Percentiles rank a stretch among this genome's conserved stretches.
Evolutionary conservation across 306 rosid species (phyloP).

Genomic region (Begonia fuchsioides): DNA sequence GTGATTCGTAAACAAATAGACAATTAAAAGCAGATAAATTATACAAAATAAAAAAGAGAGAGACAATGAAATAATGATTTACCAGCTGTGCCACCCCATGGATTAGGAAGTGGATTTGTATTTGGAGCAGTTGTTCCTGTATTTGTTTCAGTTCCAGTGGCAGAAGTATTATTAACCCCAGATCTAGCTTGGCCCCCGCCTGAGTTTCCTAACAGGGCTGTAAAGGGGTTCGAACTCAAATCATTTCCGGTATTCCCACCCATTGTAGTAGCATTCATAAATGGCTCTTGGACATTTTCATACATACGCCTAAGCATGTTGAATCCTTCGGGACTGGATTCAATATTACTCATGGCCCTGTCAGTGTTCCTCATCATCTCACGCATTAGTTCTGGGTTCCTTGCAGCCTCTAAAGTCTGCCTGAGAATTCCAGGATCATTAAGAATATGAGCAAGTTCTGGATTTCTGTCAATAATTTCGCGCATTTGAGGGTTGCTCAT

Average conservation of each 20-base stretch:
- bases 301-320: constrained; percentile 93
- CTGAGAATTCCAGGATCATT: constrained; percentile 79
- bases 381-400: constrained; percentile 89
- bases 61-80: constrained; percentile 15
- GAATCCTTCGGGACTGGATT: constrained; percentile 82
- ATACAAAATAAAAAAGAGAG: neutral
- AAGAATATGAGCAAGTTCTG: constrained; percentile 70
- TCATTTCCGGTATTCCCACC: constrained; percentile 52
- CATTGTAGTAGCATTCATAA: constrained; percentile 79
- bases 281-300: constrained; percentile 88
- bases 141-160: constrained; percentile 38
- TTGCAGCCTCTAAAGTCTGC: constrained; percentile 79
- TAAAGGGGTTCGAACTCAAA: constrained; percentile 23
- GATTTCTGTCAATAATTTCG: constrained; percentile 71
- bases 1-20: neutral
- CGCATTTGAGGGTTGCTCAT: constrained; percentile 87
- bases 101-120: constrained; percentile 89
- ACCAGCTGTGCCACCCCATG: constrained; percentile 60
- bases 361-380: constrained; percentile 95
- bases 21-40: neutral
- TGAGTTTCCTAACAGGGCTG: constrained; percentile 34
- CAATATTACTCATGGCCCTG: constrained; percentile 88
- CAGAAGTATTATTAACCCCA: constrained; percentile 38
- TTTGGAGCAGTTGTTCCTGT: constrained; percentile 57
- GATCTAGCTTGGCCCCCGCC: constrained; percentile 39